These are phyloP conservation scores for Pseudisothecium myosuroides DNA, from an alignment of 225 moss, liverwort and hornwort species.

Conservation along the genomic window DNA sequence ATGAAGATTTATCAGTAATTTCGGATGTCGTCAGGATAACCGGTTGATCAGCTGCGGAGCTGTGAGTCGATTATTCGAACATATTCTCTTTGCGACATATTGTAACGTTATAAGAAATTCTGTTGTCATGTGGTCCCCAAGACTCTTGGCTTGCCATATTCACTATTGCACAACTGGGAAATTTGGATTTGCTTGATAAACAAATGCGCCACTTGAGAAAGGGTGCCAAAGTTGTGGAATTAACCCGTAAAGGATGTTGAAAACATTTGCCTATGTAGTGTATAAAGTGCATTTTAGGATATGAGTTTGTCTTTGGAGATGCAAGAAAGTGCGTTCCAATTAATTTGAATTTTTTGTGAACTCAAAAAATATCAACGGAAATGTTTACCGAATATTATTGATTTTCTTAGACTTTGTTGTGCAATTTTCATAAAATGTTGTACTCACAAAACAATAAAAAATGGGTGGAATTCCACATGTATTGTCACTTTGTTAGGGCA, in stretches of 20 bases:
- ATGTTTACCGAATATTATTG: too few relatives aligned
- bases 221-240: not conserved
- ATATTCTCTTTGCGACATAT: not conserved
- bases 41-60: not conserved
- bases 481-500: not conserved
- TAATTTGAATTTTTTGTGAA: not conserved
- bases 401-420: too few relatives aligned
- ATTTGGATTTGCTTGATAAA: not conserved
- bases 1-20: not conserved
- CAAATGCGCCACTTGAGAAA: not conserved
- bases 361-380: not conserved
- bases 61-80: not conserved
- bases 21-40: not conserved
- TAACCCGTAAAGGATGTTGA: not conserved
- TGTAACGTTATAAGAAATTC: not conserved
- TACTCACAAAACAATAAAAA: not conserved
- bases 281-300: too few relatives aligned
- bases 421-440: not conserved
- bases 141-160: not conserved
- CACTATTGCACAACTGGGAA: not conserved
- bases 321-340: not conserved
- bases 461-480: not conserved
- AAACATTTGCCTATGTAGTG: not conserved
- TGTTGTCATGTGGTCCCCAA: not conserved
- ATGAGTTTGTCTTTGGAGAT: not conserved